A percentile compares a stretch with the other conserved stretches of the same genome.
Conservation (phyloP, 192 early-diverging fungal species). For the Bifiguratus adelaidae region DNA sequence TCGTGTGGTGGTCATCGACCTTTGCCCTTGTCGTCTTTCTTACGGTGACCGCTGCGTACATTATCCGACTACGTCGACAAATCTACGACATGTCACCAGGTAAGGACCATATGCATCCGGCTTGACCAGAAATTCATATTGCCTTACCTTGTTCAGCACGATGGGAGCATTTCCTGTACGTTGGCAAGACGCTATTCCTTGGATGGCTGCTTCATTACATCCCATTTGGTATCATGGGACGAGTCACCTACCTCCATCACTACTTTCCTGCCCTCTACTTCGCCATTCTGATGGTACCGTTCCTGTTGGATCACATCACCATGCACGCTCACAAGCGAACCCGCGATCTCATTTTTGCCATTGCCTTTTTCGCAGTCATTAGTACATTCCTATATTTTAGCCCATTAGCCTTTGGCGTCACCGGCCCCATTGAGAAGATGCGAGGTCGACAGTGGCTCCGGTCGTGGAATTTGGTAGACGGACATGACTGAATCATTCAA, state of each 20-base stretch:
- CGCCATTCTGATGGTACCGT: constrained; percentile 69
- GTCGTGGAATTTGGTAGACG: constrained; percentile 75
- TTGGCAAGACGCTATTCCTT: constrained; percentile 57
- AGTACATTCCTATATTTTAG: constrained; percentile 66
- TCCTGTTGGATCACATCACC: constrained; percentile 63
- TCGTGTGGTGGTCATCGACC: constrained; percentile 80
- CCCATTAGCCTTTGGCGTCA: constrained; percentile 76
- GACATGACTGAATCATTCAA: no score
- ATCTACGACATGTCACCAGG: constrained; percentile 39
- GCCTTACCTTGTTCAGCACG: constrained; percentile 8
- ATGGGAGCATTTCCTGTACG: constrained; percentile 67
- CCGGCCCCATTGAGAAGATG: constrained; percentile 46
- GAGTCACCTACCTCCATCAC: constrained; percentile 94
- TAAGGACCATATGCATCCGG: constrained; percentile 13
- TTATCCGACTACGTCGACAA: constrained; percentile 52
- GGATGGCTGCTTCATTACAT: constrained; percentile 95
- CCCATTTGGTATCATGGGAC: constrained; percentile 94
- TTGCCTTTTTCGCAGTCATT: constrained; percentile 24
- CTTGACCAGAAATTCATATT: background rate
- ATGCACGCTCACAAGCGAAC: background rate
- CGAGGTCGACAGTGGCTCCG: constrained; percentile 57
- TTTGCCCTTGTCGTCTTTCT: constrained; percentile 38
- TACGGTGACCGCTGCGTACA: constrained; percentile 26
- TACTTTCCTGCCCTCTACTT: constrained; percentile 97
- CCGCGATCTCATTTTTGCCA: constrained; percentile 26